phyloP scores from a whole-genome alignment of 495 filamentous ascomycete species.

The Penicillium samsonianum region DNA sequence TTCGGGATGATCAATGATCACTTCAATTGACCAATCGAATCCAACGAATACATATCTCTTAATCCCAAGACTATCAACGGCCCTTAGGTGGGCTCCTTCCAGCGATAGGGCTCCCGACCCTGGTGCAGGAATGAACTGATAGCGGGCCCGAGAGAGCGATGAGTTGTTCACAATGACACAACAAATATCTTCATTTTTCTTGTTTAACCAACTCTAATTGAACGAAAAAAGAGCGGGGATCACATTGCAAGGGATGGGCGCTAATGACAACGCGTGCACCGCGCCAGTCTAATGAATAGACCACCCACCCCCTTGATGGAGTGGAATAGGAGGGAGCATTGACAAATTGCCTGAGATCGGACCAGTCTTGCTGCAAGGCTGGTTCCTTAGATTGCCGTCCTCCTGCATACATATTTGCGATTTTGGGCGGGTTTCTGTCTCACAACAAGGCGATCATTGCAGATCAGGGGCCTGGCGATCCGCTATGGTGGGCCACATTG shows the following conservation, averaged over 20 bases:
- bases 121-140: background rate
- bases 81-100: background rate
- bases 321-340: conserved; percentile 11
- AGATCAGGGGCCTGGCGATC: conserved; percentile 22
- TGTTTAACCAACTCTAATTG: background rate
- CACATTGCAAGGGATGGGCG: conserved; percentile 24
- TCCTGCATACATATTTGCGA: background rate
- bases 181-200: background rate
- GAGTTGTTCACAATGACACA: background rate
- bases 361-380: conserved; percentile 15
- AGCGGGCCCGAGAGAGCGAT: background rate
- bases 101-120: background rate
- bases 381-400: conserved; percentile 12
- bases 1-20: background rate
- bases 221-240: conserved; percentile 2
- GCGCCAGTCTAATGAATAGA: background rate
- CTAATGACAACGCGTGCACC: background rate
- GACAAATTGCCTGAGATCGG: conserved; percentile 17
- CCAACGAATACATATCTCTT: background rate
- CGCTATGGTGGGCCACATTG: conserved; percentile 15
- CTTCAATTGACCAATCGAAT: background rate
- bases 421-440: conserved; percentile 11
- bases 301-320: conserved; percentile 22
- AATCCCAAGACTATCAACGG: background rate
- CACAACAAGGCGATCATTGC: conserved; percentile 22